Conservation (phyloP, 2,329 filamentous ascomycete species). For the Alternaria brassicae region DNA sequence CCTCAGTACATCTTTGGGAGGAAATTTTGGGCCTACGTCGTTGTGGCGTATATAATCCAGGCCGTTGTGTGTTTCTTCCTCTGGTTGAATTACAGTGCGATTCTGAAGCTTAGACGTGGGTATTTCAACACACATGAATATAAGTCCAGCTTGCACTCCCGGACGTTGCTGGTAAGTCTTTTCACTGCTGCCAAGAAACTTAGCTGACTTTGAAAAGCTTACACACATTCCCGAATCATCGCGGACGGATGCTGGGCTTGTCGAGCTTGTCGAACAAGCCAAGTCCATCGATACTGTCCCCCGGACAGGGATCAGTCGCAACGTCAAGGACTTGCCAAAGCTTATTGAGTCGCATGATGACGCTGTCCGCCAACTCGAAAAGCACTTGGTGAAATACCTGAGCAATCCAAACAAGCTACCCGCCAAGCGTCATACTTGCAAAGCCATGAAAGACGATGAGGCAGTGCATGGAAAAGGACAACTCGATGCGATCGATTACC, state of each 20-base stretch:
- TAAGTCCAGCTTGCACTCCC: constrained; percentile 81
- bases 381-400: constrained; percentile 80
- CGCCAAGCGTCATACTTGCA: constrained; percentile 75
- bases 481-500: constrained; percentile 92
- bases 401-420: constrained; percentile 84
- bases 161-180: constrained; percentile 60
- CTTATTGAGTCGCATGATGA: constrained; percentile 84
- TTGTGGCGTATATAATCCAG: constrained; percentile 70
- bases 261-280: constrained; percentile 78
- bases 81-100: constrained; percentile 85
- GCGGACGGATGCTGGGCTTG: constrained; percentile 86
- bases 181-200: background rate
- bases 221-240: constrained; percentile 80
- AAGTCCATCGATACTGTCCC: constrained; percentile 78
- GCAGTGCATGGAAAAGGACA: constrained; percentile 72
- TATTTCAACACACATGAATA: constrained; percentile 91
- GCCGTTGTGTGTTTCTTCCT: constrained; percentile 77
- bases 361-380: constrained; percentile 80
- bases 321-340: constrained; percentile 86
- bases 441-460: constrained; percentile 76
- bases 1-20: constrained; percentile 61
- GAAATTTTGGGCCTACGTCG: constrained; percentile 66
- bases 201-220: constrained; percentile 58
- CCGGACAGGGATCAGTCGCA: constrained; percentile 81
- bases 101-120: constrained; percentile 71